Base-by-base conservation (phyloP, 495 filamentous ascomycete genomes). In the Penicillium ochrochloron region DNA sequence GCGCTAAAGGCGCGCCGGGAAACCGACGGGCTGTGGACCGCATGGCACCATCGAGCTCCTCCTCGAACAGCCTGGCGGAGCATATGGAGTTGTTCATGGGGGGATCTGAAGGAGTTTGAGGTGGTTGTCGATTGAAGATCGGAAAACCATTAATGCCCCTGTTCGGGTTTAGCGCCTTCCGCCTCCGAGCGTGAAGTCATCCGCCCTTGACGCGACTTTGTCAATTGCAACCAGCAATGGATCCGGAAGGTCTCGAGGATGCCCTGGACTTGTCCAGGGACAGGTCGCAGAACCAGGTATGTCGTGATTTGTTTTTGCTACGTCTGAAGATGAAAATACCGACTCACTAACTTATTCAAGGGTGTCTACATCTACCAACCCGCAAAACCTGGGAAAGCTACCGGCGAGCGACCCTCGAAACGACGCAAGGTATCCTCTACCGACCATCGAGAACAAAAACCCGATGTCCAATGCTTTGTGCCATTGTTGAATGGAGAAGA, bases 291-390 rank as follows among this genome's bases (percentile, higher is more conserved):
- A 82, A 81, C 44, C 80, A 84, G 75, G 85, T 88, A 76, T 31
- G 63, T 70, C 21, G 19, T 29, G 0, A 8, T 7, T 48, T 25
- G 44, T 11, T 48, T 25, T 48, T 19, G n/a, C 17, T 11, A 19
- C 25, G 21, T 14, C 12, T 48, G 10, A 3, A 23, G 9, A 1
- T 2, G n/a, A 12, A 48, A 48, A 23, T 48, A 10, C 19, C 21
- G 21, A 48, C 21, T 48, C 27, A 60, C 66, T 72, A 61, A 72
- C 65, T 37, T 34, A 57, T 57, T 61, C 29, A 59, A 94, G 90
- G 84, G 82, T 37, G 87, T 90, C 57, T 93, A 91, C 73, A 78
- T 94, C 65, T 93, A 91, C 73, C 81, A 83, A 44, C 85, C 87
- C 15, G 73, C 76, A 53, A 76, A 80, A 61, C 57, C 70, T 37